Conservation (phyloP, 2,329 filamentous ascomycete genomes). For the Colletotrichum eremochloae region DNA sequence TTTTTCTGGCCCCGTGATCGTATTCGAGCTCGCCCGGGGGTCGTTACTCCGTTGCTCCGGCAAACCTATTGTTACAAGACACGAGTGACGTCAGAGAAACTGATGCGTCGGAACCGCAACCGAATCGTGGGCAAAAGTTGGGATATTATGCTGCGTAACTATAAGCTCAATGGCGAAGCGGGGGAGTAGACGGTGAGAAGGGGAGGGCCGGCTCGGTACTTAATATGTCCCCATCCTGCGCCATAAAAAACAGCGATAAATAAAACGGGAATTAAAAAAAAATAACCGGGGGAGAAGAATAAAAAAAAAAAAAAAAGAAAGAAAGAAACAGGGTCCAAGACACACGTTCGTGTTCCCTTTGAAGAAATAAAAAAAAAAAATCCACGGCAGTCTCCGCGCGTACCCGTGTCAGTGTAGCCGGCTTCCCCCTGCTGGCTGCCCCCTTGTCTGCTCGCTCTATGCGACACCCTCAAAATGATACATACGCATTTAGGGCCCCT, state of each 20-base stretch:
- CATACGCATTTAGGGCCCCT: slow-evolving; percentile 11
- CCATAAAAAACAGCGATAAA: background rate
- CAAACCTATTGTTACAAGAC: background rate
- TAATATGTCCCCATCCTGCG: background rate
- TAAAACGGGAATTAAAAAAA: no score
- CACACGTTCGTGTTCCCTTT: background rate
- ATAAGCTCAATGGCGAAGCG: background rate
- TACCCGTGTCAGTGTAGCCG: slow-evolving; percentile 8
- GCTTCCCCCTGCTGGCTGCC: slow-evolving; percentile 5
- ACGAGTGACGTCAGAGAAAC: slow-evolving; percentile 11
- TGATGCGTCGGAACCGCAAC: background rate
- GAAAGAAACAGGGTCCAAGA: background rate
- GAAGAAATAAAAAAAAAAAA: background rate
- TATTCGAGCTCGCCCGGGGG: slow-evolving; percentile 2
- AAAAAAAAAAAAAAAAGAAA: background rate
- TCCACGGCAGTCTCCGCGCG: slow-evolving; percentile 4
- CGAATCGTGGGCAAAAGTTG: background rate
- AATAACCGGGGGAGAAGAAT: background rate
- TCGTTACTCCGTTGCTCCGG: background rate
- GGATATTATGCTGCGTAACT: background rate
- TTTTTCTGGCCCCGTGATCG: slow-evolving; percentile 5
- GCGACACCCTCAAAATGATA: no score
- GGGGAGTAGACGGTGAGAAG: background rate
- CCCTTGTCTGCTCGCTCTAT: background rate
- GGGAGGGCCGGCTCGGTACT: background rate